phyloP scores from a whole-genome alignment of 2,329 filamentous ascomycete species.

The Fusarium sp. region DNA sequence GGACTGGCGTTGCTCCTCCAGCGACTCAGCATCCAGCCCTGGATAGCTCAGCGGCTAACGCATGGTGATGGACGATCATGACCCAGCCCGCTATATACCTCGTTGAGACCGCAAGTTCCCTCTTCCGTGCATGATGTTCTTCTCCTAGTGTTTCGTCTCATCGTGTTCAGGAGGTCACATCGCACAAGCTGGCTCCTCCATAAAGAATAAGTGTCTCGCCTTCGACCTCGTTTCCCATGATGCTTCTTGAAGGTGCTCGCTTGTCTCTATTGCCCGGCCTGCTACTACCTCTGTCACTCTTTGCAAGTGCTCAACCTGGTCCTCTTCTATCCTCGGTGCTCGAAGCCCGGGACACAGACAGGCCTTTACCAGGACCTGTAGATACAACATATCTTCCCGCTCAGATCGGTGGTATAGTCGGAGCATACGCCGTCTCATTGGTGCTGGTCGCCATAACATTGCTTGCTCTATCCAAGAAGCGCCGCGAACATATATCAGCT shows the following conservation, averaged over 20 bases:
- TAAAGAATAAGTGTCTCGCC: constrained; percentile 48
- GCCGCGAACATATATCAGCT: constrained; percentile 63
- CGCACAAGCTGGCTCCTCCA: constrained; percentile 50
- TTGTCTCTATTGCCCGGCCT: constrained; percentile 46
- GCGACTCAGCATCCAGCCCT: constrained; percentile 59
- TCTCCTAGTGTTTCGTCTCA: constrained; percentile 63
- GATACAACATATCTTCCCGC: constrained; percentile 77
- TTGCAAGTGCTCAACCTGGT: constrained; percentile 48
- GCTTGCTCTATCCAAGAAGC: constrained; percentile 68
- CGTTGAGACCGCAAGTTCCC: constrained; percentile 58
- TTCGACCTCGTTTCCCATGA: constrained; percentile 52
- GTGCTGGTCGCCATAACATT: constrained; percentile 77
- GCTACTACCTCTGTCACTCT: constrained; percentile 47
- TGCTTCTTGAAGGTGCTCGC: constrained; percentile 51
- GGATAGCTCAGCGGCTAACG: constrained; percentile 54
- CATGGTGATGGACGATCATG: constrained; percentile 60
- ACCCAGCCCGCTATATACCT: constrained; percentile 69
- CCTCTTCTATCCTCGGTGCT: constrained; percentile 46
- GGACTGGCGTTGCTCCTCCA: constrained; percentile 41
- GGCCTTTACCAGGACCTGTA: constrained; percentile 69
- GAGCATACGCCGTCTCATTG: constrained; percentile 83
- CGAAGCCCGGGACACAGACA: constrained; percentile 60
- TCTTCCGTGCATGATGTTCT: constrained; percentile 58
- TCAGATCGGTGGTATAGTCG: constrained; percentile 86
- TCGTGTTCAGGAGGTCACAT: constrained; percentile 58